These are phyloP conservation scores for Alternaria conjuncta DNA, from an alignment of 2,329 filamentous ascomycete genomes.

Conservation along the genomic window DNA sequence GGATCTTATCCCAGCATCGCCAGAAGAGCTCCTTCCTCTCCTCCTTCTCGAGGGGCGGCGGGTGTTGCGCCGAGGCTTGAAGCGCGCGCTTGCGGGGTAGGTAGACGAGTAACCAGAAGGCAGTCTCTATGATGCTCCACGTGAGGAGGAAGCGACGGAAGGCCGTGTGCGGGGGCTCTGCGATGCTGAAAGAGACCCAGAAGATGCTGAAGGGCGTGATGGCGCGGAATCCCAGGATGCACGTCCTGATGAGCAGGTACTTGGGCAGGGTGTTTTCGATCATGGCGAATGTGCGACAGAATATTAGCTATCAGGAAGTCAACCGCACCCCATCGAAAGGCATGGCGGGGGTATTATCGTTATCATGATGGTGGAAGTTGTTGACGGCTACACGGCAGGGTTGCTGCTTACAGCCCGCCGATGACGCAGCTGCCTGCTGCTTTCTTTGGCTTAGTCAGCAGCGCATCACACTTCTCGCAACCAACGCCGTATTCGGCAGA, in stretches of 20 bases:
- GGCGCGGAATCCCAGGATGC: conserved; percentile 57
- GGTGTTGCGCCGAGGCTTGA: conserved; percentile 60
- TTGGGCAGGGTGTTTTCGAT: conserved; percentile 49
- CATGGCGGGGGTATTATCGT: neutral
- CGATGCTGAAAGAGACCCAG: conserved; percentile 50
- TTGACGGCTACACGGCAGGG: neutral
- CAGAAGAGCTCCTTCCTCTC: conserved; percentile 64
- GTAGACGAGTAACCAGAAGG: conserved; percentile 63
- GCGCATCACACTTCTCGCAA: neutral
- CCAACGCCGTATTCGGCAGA: neutral
- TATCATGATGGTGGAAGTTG: conserved; percentile 9
- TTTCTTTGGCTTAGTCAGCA: conserved; percentile 7
- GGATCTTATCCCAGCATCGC: conserved; percentile 62
- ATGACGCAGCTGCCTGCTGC: conserved; percentile 5
- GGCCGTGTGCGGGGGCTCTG: conserved; percentile 41
- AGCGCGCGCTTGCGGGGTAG: conserved; percentile 60
- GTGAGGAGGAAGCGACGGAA: conserved; percentile 47
- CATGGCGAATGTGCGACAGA: conserved; percentile 36
- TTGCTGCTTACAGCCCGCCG: neutral
- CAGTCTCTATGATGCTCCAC: conserved; percentile 58
- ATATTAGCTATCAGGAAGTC: neutral
- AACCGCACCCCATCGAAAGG: neutral
- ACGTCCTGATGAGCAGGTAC: conserved; percentile 56
- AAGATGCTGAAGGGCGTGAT: conserved; percentile 59
- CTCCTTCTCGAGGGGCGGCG: conserved; percentile 52